A percentile compares a stretch with the other conserved stretches of the same genome.
phyloP scores from a whole-genome alignment of 2,329 filamentous ascomycete genomes.

The Ramularia endophylla region DNA sequence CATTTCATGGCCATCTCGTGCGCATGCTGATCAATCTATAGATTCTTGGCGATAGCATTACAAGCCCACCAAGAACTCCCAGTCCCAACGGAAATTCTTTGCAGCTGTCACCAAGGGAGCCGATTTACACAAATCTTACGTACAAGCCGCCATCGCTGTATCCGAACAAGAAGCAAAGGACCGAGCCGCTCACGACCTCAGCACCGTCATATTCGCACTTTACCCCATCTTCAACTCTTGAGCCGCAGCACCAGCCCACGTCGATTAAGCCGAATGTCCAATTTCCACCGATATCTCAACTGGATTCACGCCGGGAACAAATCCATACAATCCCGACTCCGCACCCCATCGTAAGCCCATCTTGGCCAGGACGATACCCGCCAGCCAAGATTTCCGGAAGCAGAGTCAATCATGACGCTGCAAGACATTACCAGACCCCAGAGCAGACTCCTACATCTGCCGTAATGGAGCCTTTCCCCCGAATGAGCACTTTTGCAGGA shows the following conservation, averaged over 20 bases:
- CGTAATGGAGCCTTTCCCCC: slow-evolving; percentile 15
- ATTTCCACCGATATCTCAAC: slow-evolving; percentile 15
- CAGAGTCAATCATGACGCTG: slow-evolving; percentile 8
- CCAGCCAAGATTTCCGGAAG: slow-evolving; percentile 3
- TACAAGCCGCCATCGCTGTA: slow-evolving; percentile 32
- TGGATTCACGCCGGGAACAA: slow-evolving; percentile 9
- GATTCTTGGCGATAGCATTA: slow-evolving; percentile 27
- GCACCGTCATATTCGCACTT: slow-evolving; percentile 12
- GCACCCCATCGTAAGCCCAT: slow-evolving; percentile 10
- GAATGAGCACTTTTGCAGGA: slow-evolving; percentile 10
- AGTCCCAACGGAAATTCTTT: slow-evolving; percentile 17
- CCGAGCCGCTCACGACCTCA: slow-evolving; percentile 12
- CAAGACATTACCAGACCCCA: slow-evolving; percentile 17
- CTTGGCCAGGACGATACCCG: slow-evolving; percentile 13
- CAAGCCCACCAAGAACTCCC: slow-evolving; percentile 28
- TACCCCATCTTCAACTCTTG: slow-evolving; percentile 11
- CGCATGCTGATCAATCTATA: slow-evolving; percentile 13
- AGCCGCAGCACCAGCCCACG: slow-evolving; percentile 7
- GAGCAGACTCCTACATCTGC: slow-evolving; percentile 18
- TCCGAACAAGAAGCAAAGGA: slow-evolving; percentile 32
- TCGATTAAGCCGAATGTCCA: slow-evolving; percentile 9
- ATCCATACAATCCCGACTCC: slow-evolving; percentile 6
- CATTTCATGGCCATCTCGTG: neutral
- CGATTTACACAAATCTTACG: slow-evolving; percentile 24
- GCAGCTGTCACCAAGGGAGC: slow-evolving; percentile 28